Percentiles rank a stretch among this genome's conserved stretches.
phyloP scores from a whole-genome alignment of 129 eudicot genomes.

The Kitagawia praeruptora region DNA sequence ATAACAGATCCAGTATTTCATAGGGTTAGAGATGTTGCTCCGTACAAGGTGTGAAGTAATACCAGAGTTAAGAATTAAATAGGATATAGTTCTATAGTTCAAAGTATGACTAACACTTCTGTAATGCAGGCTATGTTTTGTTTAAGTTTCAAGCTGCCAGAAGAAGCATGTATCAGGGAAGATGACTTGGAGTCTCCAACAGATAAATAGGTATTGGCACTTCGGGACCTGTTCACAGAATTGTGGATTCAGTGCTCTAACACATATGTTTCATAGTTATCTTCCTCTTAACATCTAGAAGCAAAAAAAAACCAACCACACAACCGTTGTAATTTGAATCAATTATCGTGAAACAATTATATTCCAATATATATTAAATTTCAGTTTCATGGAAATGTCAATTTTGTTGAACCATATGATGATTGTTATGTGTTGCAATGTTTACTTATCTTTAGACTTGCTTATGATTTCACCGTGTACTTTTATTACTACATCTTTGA shows the following conservation, averaged over 20 bases:
- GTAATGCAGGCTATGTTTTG: constrained; percentile 88
- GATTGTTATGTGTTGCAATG: background rate
- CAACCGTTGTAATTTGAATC: background rate
- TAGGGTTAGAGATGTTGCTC: constrained; percentile 98
- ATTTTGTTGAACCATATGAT: background rate
- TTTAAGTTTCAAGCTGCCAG: constrained; percentile 83
- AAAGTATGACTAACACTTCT: background rate
- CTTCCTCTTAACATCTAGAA: background rate
- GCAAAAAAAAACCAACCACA: background rate
- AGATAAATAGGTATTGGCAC: constrained; percentile 1
- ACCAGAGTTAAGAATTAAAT: background rate
- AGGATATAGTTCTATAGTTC: background rate
- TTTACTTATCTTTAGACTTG: background rate
- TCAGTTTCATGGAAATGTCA: background rate
- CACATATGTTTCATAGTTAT: background rate
- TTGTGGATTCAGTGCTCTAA: background rate
- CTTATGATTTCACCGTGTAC: background rate
- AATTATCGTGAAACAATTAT: background rate
- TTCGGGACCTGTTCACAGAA: background rate
- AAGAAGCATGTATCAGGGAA: constrained; percentile 59
- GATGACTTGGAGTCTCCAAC: constrained; percentile 12
- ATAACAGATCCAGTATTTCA: constrained; percentile 68
- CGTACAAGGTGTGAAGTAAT: constrained; percentile 72
- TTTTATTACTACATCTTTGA: background rate
- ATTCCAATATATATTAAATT: background rate